phyloP scores from a whole-genome alignment of 2,329 filamentous ascomycete species.

The Colletotrichum chlorophyti region DNA sequence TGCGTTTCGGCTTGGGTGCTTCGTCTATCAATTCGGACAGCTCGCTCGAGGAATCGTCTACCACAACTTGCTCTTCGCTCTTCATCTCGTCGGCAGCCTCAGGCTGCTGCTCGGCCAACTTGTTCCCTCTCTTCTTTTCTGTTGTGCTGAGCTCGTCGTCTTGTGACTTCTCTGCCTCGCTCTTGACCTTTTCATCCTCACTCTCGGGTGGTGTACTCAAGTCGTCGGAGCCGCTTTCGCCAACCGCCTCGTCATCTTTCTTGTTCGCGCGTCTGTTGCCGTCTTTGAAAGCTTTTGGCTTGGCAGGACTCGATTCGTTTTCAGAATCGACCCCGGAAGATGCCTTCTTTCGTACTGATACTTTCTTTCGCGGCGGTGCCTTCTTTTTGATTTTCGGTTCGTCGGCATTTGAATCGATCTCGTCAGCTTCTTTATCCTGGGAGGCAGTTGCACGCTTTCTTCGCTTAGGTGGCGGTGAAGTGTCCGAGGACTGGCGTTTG shows the following conservation, averaged over 20 bases:
- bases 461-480: constrained; percentile 45
- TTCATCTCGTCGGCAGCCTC: constrained; percentile 18
- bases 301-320: constrained; percentile 37
- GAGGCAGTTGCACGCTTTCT: constrained; percentile 42
- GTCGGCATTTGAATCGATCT: constrained; percentile 32
- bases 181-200: constrained; percentile 32
- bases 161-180: constrained; percentile 24
- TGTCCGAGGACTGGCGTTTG: constrained; percentile 44
- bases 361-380: constrained; percentile 34
- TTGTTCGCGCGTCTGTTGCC: constrained; percentile 15
- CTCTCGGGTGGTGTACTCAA: constrained; percentile 13
- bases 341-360: too few species aligned
- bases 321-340: constrained; percentile 36
- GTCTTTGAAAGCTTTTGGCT: constrained; percentile 26
- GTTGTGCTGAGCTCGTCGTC: constrained; percentile 28
- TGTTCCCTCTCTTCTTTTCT: constrained; percentile 8
- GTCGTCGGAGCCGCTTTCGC: constrained; percentile 23
- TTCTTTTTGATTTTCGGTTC: constrained; percentile 32
- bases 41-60: constrained; percentile 46
- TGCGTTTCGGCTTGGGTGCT: constrained; percentile 62
- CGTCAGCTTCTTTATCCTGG: constrained; percentile 39
- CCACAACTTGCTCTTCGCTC: neutral
- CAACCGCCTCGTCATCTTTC: too few species aligned
- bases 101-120: neutral
- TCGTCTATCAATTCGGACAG: constrained; percentile 83